Conservation (phyloP, 2,329 filamentous ascomycete species). For the Xylariomycetidae sp. region DNA sequence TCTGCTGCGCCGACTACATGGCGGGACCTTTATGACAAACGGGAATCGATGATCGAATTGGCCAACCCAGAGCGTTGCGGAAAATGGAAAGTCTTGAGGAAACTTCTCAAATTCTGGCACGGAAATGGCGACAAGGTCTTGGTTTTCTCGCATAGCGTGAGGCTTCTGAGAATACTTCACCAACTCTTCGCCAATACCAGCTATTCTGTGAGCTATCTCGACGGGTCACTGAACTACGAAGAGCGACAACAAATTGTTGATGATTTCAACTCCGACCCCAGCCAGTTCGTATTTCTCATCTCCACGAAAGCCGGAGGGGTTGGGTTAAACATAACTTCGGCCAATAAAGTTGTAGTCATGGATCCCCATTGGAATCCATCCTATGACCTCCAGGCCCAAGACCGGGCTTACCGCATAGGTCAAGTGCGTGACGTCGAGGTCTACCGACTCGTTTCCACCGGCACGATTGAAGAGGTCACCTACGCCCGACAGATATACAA, state of each 20-base stretch:
- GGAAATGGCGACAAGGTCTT: constrained; percentile 88
- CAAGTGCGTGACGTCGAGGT: constrained; percentile 92
- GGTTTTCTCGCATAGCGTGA: constrained; percentile 89
- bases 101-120: constrained; percentile 86
- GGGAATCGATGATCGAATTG: constrained; percentile 75
- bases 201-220: constrained; percentile 88
- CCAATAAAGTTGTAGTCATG: constrained; percentile 96
- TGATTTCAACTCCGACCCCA: constrained; percentile 83
- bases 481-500: constrained; percentile 98
- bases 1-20: constrained; percentile 71
- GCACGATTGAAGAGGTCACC: constrained; percentile 94
- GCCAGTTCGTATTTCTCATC: constrained; percentile 92
- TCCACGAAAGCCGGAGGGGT: constrained; percentile 91
- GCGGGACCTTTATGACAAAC: constrained; percentile 66
- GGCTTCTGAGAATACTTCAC: constrained; percentile 76
- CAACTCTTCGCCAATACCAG: constrained; percentile 82
- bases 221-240: constrained; percentile 77
- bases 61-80: constrained; percentile 90
- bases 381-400: constrained; percentile 92
- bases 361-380: constrained; percentile 98
- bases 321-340: constrained; percentile 92
- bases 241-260: constrained; percentile 80
- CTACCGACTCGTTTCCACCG: constrained; percentile 83
- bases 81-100: constrained; percentile 91
- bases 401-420: constrained; percentile 92